Conservation (phyloP, 2,329 filamentous ascomycete genomes). For the Colletotrichum gigasporum region DNA sequence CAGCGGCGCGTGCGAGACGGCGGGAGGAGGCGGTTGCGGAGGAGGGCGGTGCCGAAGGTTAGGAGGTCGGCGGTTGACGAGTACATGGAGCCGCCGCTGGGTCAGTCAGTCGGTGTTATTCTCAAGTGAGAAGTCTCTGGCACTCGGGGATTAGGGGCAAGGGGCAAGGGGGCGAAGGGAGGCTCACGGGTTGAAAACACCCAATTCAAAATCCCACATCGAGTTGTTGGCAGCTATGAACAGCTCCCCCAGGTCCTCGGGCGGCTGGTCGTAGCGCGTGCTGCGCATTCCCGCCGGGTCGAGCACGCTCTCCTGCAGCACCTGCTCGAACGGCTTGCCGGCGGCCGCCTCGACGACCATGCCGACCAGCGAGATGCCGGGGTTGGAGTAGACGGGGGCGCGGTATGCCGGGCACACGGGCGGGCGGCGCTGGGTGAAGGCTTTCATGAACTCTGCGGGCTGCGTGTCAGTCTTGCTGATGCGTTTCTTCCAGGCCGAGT, state of each 20-base stretch:
- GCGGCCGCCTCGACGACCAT: slow-evolving; percentile 55
- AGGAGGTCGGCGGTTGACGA: slow-evolving; percentile 53
- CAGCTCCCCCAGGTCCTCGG: slow-evolving; percentile 36
- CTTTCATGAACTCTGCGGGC: slow-evolving; percentile 36
- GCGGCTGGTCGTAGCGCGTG: slow-evolving; percentile 47
- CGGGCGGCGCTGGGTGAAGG: slow-evolving; percentile 39
- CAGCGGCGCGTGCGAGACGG: slow-evolving; percentile 50
- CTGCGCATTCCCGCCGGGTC: slow-evolving; percentile 51
- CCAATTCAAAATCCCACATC: slow-evolving; percentile 45
- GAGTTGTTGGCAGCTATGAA: slow-evolving; percentile 47
- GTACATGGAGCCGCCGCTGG: slow-evolving; percentile 50
- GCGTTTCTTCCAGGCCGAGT: background rate
- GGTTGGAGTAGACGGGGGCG: slow-evolving; percentile 59
- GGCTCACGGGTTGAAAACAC: slow-evolving; percentile 46
- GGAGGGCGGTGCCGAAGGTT: slow-evolving; percentile 51
- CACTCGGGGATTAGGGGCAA: no score
- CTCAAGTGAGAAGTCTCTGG: no score
- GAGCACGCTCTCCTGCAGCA: slow-evolving; percentile 51
- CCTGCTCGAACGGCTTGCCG: slow-evolving; percentile 47
- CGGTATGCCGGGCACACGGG: slow-evolving; percentile 54
- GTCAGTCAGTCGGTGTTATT: background rate
- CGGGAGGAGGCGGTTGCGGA: slow-evolving; percentile 51
- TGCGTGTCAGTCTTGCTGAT: background rate
- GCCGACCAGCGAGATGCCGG: slow-evolving; percentile 54
- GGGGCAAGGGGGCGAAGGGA: background rate